Percentiles rank a stretch among this genome's conserved stretches.
These are phyloP conservation scores for Xylaria sp. DNA, from an alignment of 2,329 filamentous ascomycete genomes.

Conservation along the genomic window DNA sequence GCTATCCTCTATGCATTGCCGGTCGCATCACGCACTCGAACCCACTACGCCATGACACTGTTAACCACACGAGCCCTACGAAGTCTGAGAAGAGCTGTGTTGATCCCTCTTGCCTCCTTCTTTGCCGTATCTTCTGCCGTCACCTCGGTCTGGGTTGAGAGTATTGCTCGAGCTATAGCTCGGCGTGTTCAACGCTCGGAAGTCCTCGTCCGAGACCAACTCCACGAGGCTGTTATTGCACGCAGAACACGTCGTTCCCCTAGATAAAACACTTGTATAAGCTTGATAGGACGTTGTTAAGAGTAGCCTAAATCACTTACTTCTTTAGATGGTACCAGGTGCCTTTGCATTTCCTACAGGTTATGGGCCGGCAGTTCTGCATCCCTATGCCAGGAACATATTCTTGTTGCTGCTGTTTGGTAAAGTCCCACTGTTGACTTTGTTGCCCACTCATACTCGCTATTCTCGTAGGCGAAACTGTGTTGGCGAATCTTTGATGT, in stretches of 20 bases:
- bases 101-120: constrained; percentile 23
- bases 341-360: constrained; percentile 19
- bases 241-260: constrained; percentile 10
- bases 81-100: constrained; percentile 17
- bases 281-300: neutral
- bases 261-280: neutral
- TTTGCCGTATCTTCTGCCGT: constrained; percentile 19
- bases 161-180: neutral
- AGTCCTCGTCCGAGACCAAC: constrained; percentile 20
- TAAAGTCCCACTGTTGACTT: constrained; percentile 2
- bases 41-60: neutral
- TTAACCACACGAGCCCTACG: constrained; percentile 18
- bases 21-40: neutral
- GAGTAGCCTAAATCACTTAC: constrained; percentile 1
- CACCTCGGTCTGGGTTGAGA: constrained; percentile 2
- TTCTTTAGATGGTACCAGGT: constrained; percentile 21
- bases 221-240: constrained; percentile 26
- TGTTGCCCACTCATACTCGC: constrained; percentile 20
- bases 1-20: neutral
- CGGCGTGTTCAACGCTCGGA: neutral
- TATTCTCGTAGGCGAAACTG: neutral
- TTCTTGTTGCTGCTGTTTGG: constrained; percentile 9
- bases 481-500: neutral
- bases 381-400: constrained; percentile 22
- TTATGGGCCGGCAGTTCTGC: constrained; percentile 8